phyloP scores from a whole-genome alignment of 495 filamentous ascomycete genomes.

The Hypoxylon subgilvum region DNA sequence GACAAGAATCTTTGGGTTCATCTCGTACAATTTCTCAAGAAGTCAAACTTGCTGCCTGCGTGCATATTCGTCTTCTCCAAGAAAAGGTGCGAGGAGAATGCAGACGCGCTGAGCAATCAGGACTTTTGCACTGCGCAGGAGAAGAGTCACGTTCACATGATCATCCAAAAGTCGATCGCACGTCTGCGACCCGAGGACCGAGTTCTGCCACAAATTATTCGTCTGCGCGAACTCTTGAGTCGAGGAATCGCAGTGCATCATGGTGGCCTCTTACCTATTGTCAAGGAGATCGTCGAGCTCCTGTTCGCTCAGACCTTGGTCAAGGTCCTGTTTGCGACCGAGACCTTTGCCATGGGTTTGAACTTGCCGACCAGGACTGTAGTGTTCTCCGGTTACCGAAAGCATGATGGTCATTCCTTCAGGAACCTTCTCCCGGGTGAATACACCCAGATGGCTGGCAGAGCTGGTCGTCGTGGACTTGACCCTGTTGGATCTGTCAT shows the following conservation, averaged over 20 bases:
- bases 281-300: conserved; percentile 98
- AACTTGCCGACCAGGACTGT: conserved; percentile 96
- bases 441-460: conserved; percentile 98
- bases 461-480: conserved; percentile 90
- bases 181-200: conserved; percentile 90
- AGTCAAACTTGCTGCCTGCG: conserved; percentile 82
- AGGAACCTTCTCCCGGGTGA: conserved; percentile 91
- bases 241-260: conserved; percentile 96
- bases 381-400: conserved; percentile 95
- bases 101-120: conserved; percentile 89
- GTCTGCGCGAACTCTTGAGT: conserved; percentile 81
- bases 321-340: conserved; percentile 95
- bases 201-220: conserved; percentile 83
- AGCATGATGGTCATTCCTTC: conserved; percentile 91
- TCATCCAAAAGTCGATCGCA: conserved; percentile 93
- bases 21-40: conserved; percentile 86
- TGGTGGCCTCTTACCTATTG: conserved; percentile 91
- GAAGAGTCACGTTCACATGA: conserved; percentile 97
- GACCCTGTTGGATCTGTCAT: conserved; percentile 93
- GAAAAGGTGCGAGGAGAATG: conserved; percentile 95
- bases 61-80: conserved; percentile 99
- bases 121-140: conserved; percentile 91
- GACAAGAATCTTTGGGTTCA: conserved; percentile 98
- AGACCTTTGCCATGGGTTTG: conserved; percentile 98
- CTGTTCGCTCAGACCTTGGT: conserved; percentile 92